Evolutionary conservation across 2,329 filamentous ascomycete species (phyloP).

Genomic region (Ceratocystis colombiana): DNA sequence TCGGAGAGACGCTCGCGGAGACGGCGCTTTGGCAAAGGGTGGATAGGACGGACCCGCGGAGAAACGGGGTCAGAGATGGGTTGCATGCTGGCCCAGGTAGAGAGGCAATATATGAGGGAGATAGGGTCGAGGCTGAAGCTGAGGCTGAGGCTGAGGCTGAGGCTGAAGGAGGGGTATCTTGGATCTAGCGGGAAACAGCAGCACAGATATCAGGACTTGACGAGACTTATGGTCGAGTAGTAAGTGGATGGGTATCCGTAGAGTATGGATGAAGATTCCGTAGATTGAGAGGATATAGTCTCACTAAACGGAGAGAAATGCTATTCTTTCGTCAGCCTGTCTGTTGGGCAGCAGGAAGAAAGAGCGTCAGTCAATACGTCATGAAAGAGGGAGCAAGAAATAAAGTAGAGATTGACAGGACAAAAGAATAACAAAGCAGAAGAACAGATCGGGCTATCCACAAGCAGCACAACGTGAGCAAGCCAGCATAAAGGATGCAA

Average conservation of each 20-base stretch:
- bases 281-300: neutral
- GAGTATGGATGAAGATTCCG: neutral
- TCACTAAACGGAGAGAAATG: too few relatives aligned
- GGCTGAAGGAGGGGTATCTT: constrained; percentile 1
- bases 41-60: constrained; percentile 61
- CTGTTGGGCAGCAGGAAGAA: neutral
- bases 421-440: neutral
- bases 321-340: neutral
- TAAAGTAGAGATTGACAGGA: neutral
- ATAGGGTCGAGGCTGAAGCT: neutral
- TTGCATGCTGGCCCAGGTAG: constrained; percentile 20
- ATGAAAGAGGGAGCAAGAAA: neutral
- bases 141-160: neutral
- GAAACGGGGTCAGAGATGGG: constrained; percentile 59
- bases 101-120: constrained; percentile 2
- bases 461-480: neutral
- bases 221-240: too few relatives aligned
- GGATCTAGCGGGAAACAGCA: neutral
- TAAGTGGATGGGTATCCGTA: too few relatives aligned
- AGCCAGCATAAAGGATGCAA: neutral
- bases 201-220: too few relatives aligned
- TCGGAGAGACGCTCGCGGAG: constrained; percentile 79
- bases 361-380: too few relatives aligned
- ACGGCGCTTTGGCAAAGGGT: constrained; percentile 79
- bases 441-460: neutral